Percentiles rank a stretch among this genome's conserved stretches.
phyloP scores from a whole-genome alignment of 1,139 yeast genomes.

The Magnusiomyces fungicola region DNA sequence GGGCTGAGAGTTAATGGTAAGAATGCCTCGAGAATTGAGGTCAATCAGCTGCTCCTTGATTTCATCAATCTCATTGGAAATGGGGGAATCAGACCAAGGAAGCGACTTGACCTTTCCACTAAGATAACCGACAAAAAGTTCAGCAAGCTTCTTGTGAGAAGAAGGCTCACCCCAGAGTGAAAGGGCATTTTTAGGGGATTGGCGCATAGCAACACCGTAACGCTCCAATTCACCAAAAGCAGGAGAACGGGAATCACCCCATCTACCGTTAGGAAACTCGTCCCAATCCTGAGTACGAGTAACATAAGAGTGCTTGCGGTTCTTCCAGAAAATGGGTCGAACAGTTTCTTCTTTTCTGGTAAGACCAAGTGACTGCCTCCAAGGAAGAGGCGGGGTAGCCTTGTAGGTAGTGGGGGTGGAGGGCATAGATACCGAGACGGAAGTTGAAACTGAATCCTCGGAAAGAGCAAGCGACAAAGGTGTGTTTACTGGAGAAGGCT shows the following conservation, averaged over 20 bases:
- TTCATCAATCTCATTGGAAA: slow-evolving; percentile 65
- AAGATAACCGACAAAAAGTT: slow-evolving; percentile 57
- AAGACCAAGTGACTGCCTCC: slow-evolving; percentile 87
- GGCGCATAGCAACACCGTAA: slow-evolving; percentile 45
- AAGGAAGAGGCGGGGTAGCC: slow-evolving; percentile 46
- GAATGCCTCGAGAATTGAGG: slow-evolving; percentile 57
- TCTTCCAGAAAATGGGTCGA: slow-evolving; percentile 95
- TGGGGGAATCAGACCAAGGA: slow-evolving; percentile 94
- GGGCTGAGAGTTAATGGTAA: slow-evolving; percentile 94
- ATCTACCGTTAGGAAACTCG: slow-evolving; percentile 91
- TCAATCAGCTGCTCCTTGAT: slow-evolving; percentile 54
- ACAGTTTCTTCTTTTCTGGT: slow-evolving; percentile 75
- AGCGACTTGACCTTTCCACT: slow-evolving; percentile 63
- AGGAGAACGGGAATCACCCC: slow-evolving; percentile 92
- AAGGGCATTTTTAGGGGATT: slow-evolving; percentile 56
- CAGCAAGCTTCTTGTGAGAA: slow-evolving; percentile 49
- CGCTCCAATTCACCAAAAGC: slow-evolving; percentile 84
- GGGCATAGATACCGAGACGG: slow-evolving; percentile 27
- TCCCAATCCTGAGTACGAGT: slow-evolving; percentile 92
- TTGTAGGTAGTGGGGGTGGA: slow-evolving; percentile 15
- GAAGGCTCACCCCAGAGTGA: slow-evolving; percentile 86
- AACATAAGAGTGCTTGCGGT: slow-evolving; percentile 83
- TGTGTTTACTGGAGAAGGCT: slow-evolving; percentile 19
- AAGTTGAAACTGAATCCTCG: slow-evolving; percentile 32
- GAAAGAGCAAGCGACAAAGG: slow-evolving; percentile 17